Evolutionary conservation across 257 asterid genomes (phyloP), one percentile per base, ranked within the genome.

Genomic region (Catharanthus roseus): DNA sequence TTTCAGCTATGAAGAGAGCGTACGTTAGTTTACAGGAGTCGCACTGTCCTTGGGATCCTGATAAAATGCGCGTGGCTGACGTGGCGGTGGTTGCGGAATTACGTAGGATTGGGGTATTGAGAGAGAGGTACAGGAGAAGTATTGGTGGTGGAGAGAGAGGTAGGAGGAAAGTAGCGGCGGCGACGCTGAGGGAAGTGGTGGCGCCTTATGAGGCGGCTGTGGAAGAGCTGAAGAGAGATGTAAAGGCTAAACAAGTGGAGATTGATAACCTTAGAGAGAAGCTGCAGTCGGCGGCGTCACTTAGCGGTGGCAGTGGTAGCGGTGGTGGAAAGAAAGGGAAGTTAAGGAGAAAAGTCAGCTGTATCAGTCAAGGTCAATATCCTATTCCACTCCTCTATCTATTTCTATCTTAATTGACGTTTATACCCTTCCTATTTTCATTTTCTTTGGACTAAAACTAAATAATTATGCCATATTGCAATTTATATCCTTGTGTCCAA

Each of bases 191-290:
- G 80, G 96, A 93, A 75, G 95, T 89, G 75, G 99, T 93, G 81
- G 99, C 99, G 73, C 99, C 99, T 75, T 93, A 93, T 77, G 99
- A 91, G 77, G 92, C 87, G 72, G 88, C 93, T 77, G 82, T 91
- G 86, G 95, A 83, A 68, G 96, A 91, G 68, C 76, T 95, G 85
- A 91, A 87, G 84, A 86, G 79, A 79, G 96, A 95, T 11, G 91
- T 88, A 58, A 95, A 85, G 85, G 50, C 85, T 36, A 87, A 83
- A 80, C 87, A 89, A 7, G 74, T 69, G 69, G 97, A 95, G 87
- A 80, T 91, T 70, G 85, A 84, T 23, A 76, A 65, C 67, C 68
- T 95, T 77, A 83, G 55, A 77, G 99, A 95, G 71, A 91, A 91
- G 87, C 85, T 89, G 58, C 86, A 85, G 82, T 86, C 90, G 82